A percentile compares a stretch with the other conserved stretches of the same genome.
Evolutionary conservation across 768 basidiomycete genomes (phyloP).

Genomic region (Tulasnella sp.): DNA sequence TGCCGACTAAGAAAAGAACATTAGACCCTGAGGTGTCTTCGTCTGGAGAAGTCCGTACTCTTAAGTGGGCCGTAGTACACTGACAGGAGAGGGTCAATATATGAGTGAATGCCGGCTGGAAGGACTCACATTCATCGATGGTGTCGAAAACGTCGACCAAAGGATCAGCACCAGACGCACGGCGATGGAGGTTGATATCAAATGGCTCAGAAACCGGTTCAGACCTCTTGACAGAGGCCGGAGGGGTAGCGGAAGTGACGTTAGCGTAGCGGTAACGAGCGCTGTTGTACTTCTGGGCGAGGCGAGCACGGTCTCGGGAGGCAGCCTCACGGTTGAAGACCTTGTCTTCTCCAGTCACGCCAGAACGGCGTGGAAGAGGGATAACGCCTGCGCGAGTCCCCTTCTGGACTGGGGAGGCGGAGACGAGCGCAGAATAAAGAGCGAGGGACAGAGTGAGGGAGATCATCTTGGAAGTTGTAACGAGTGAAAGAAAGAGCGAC

Average conservation of each 20-base stretch:
- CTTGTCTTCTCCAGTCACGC: not conserved
- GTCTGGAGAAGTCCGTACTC: not conserved
- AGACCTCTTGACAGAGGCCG: not conserved
- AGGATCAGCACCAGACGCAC: not conserved
- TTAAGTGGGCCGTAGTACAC: not conserved
- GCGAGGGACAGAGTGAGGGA: not conserved
- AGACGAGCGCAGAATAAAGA: not conserved
- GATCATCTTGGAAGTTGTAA: not conserved
- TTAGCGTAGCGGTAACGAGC: not conserved
- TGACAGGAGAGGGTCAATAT: not conserved
- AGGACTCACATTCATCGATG: not conserved
- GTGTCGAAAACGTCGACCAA: not conserved
- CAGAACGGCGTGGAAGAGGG: not conserved
- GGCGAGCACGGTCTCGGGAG: not conserved
- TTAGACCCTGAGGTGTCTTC: too few species aligned
- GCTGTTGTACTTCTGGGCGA: not conserved
- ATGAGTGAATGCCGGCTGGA: too few species aligned
- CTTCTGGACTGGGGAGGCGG: not conserved
- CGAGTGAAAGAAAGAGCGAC: not conserved
- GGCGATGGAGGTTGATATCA: too few species aligned
- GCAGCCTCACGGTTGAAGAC: not conserved
- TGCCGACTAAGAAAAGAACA: not conserved
- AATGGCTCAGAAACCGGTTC: not conserved
- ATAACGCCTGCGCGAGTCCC: not conserved
- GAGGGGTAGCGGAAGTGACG: not conserved